phyloP scores from a whole-genome alignment of 1,284 basidiomycete genomes.

The Moesziomyces antarcticus region DNA sequence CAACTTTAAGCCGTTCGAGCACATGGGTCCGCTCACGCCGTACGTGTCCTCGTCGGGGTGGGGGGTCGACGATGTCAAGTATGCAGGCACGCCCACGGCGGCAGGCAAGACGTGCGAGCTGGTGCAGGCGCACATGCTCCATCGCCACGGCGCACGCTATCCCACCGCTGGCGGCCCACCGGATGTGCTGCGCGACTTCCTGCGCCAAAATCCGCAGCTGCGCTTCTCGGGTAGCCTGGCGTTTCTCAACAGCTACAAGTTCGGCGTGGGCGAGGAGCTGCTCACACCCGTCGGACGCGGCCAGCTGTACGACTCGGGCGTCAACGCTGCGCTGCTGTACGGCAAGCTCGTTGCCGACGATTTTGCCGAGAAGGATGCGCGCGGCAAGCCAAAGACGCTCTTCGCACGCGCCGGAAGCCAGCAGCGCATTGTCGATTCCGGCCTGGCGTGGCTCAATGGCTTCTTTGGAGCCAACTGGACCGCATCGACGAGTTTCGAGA shows the following conservation, averaged over 20 bases:
- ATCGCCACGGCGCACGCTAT: conserved; percentile 64
- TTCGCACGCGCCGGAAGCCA: conserved; percentile 64
- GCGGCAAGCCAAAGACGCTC: conserved; percentile 38
- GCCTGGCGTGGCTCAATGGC: conserved; percentile 55
- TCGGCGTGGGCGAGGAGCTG: conserved; percentile 60
- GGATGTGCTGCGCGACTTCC: conserved; percentile 33
- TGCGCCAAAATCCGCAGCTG: conserved; percentile 20
- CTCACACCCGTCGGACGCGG: conserved; percentile 61
- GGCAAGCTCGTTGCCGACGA: conserved; percentile 40
- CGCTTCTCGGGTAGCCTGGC: conserved; percentile 52
- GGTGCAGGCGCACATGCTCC: conserved; percentile 62
- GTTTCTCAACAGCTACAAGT: conserved; percentile 59
- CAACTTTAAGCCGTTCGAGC: conserved; percentile 59
- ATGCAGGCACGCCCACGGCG: conserved; percentile 44
- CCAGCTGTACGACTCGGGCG: conserved; percentile 59
- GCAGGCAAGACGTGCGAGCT: conserved; percentile 47
- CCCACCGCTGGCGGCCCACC: conserved; percentile 49
- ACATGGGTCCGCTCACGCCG: conserved; percentile 66
- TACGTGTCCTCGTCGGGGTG: conserved; percentile 59
- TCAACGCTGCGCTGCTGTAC: conserved; percentile 56
- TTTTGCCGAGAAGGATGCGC: conserved; percentile 15
- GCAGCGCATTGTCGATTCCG: conserved; percentile 64
- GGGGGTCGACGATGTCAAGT: conserved; percentile 57
- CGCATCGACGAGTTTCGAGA: conserved; percentile 52
- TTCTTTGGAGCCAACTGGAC: conserved; percentile 52